A percentile compares a stretch with the other conserved stretches of the same genome.
Evolutionary conservation across 1,284 basidiomycete genomes (phyloP).

Genomic region (Tilletia caries): DNA sequence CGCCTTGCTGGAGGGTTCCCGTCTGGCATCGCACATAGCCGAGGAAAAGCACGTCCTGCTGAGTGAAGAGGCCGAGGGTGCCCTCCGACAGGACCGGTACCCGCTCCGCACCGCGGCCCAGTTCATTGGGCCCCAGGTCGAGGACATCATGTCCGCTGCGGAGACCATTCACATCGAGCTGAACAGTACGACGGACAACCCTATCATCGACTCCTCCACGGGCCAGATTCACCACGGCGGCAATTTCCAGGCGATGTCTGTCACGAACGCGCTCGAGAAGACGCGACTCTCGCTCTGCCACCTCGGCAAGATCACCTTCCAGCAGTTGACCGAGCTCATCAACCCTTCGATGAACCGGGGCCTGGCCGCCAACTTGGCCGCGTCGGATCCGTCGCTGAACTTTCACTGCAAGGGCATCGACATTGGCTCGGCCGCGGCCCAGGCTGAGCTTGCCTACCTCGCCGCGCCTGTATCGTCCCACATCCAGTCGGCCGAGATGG

Average conservation of each 20-base stretch:
- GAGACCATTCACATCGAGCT: constrained; percentile 20
- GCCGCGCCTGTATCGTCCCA: constrained; percentile 80
- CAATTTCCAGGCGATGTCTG: constrained; percentile 60
- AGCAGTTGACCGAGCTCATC: constrained; percentile 77
- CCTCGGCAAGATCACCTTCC: constrained; percentile 76
- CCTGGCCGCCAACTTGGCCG: constrained; percentile 35
- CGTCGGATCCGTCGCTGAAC: constrained; percentile 57
- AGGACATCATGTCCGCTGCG: constrained; percentile 20
- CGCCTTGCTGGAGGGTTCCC: constrained; percentile 64
- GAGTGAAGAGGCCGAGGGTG: constrained; percentile 66
- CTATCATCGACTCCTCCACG: constrained; percentile 35
- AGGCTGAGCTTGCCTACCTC: constrained; percentile 71
- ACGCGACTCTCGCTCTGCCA: constrained; percentile 75
- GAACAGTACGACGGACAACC: constrained; percentile 26
- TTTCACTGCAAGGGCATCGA: constrained; percentile 82
- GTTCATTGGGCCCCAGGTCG: constrained; percentile 23
- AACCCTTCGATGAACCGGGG: constrained; percentile 41
- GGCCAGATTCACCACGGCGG: constrained; percentile 35
- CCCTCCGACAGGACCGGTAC: constrained; percentile 73
- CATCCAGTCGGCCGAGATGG: constrained; percentile 60
- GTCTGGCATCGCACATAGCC: constrained; percentile 63
- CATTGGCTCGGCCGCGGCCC: constrained; percentile 60
- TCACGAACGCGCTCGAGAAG: constrained; percentile 84
- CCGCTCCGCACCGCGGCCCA: constrained; percentile 58
- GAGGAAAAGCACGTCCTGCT: constrained; percentile 64